Base-by-base conservation (phyloP, 306 rosid species). In the Crataegus laevigata region DNA sequence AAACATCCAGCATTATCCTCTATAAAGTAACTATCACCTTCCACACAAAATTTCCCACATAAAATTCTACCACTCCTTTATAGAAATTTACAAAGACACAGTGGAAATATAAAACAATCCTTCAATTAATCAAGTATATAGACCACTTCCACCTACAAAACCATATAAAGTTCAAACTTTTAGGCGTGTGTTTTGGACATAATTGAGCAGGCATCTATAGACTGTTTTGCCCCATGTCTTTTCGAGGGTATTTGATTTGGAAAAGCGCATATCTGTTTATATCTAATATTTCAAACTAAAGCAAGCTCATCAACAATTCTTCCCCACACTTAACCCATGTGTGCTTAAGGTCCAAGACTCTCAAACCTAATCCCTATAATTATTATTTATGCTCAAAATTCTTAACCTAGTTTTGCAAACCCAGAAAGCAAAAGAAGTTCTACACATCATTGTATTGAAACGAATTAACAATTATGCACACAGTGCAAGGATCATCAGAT, bases 1-100 rank as follows among this genome's bases (percentile, higher is more conserved):
- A 73, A 80, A 70, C 83, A 76, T 57, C 76, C 71, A 82, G 72
- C 40, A 77, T 77, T 70, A 68, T 47, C 60, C 79, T 61, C 69
- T 32, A 58, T 43, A 67, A 43, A 74, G 75, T 72, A 58, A 58
- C 72, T 25, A 57, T 61, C 71, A 42, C 52, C 79, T 76, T 59
- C 62, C 77, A 76, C 66, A 54, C 68, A 58, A 19, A 71, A 60
- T 75, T 77, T 52, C 81, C 57, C 74, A 62, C 74, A 60, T 32
- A 21, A 58, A 69, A 61, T 15, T 24, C 24, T 36, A 40, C 54
- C 63, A 12, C n/a, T n/a, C 62, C 50, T 58, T 40, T 51, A n/a
- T 25, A 60, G 21, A 38, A n/a, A 21, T 40, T 50, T 28, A 30
- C 32, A 36, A 34, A 57, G 60, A 21, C 26, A 65, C 28, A n/a